phyloP scores from a whole-genome alignment of 2,329 filamentous ascomycete genomes.

The Diplodia seriata region DNA sequence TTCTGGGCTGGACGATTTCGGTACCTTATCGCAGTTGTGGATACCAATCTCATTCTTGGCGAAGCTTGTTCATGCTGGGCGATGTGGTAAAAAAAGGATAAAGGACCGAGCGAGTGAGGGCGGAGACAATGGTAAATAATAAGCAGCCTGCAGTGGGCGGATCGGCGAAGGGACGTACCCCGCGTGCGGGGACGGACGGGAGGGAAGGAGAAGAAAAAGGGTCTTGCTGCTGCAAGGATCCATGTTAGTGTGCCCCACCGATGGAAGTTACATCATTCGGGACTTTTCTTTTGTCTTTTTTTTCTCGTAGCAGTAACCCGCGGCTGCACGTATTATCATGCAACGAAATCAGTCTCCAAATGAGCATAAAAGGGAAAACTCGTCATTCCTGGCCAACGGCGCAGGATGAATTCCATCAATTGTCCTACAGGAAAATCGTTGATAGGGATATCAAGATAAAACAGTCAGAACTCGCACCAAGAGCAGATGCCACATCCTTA shows the following conservation, averaged over 20 bases:
- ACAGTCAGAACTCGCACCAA: neutral
- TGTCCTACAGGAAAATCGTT: slow-evolving; percentile 1
- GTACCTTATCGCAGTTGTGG: neutral
- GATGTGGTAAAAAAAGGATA: neutral
- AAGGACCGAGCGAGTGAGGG: too few species aligned
- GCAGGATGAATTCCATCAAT: neutral
- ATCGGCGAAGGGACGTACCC: neutral
- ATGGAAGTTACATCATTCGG: neutral
- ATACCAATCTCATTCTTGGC: neutral
- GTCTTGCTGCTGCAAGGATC: neutral
- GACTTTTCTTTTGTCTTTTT: neutral
- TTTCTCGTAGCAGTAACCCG: neutral
- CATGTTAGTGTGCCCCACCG: neutral
- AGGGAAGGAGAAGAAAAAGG: neutral
- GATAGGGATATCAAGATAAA: slow-evolving; percentile 1
- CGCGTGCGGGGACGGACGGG: neutral
- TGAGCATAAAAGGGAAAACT: neutral
- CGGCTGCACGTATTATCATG: too few species aligned
- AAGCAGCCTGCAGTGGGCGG: neutral
- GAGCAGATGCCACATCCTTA: neutral
- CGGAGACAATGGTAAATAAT: neutral
- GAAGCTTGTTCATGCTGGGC: neutral
- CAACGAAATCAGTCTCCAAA: neutral
- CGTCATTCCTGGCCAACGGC: neutral
- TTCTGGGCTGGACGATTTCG: neutral